Base-by-base conservation (phyloP, 2,329 filamentous ascomycete genomes). In the Hysterium pulicare region DNA sequence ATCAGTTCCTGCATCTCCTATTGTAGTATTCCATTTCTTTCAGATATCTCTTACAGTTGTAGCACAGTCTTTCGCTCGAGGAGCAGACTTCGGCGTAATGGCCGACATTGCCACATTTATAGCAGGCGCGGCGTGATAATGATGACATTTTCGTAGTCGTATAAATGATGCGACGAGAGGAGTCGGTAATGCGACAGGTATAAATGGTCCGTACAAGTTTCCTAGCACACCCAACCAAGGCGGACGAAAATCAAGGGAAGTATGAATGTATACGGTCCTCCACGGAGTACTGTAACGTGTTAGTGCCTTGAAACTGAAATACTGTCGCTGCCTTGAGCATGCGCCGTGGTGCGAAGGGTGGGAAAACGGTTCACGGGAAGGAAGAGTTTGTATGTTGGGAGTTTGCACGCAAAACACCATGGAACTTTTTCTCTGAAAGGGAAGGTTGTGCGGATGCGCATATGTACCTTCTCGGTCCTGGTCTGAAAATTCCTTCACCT, bases 51-150 rank as follows among this genome's bases (percentile, higher is more conserved):
- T 70, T 77, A 90, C 93, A 98, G 79, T 98, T 98, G 77, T 98
- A 98, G 85, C 93, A 98, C 64, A 98, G 86, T 66, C 93, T 88
- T 80, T 98, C 91, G 47, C 90, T 87, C 47, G 91, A 96, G 49
- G 91, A 93, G 86, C 93, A 98, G 58, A 95, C 90, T 80, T 97
- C 68, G 54, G 78, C 75, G 61, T 77, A 77, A 62, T 76, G 74
- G 45, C 73, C 71, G 51, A 76, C 70, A 53, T 74, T 71, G 59
- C 71, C 72, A 64, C 71, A 76, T 67, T 73, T 74, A 66, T 75
- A 76, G 67, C 73, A 76, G 49, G 73, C 73, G 53, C 73, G 71
- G 56, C 73, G 73, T 55, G 72, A 73, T 49, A 76, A 71, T 50
- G 73, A 75, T 56, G 72, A 75, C 73, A 76, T 76, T 44, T 54